Percentiles rank a stretch among this genome's conserved stretches.
These are phyloP conservation scores for Esteya vermicola DNA, from an alignment of 2,329 filamentous ascomycete species.

Conservation along the genomic window DNA sequence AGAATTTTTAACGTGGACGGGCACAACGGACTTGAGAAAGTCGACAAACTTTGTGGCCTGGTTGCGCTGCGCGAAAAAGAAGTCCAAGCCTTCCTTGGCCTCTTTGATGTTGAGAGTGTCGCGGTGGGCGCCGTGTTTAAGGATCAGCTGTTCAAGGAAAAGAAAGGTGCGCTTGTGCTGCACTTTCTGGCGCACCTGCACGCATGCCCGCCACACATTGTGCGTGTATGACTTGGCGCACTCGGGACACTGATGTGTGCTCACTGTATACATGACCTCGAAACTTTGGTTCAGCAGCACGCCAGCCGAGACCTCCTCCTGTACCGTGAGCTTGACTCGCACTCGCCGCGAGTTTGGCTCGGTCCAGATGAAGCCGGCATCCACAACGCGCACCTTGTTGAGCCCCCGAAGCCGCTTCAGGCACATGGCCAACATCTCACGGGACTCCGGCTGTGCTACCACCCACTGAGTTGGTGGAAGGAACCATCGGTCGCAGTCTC, in stretches of 20 bases:
- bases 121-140: constrained; percentile 76
- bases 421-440: constrained; percentile 85
- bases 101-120: constrained; percentile 99
- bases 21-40: constrained; percentile 63
- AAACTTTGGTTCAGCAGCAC: constrained; percentile 79
- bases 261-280: constrained; percentile 84
- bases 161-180: constrained; percentile 63
- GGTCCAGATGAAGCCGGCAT: constrained; percentile 95
- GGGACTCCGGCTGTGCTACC: constrained; percentile 69
- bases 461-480: constrained; percentile 80
- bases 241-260: constrained; percentile 86
- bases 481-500: constrained; percentile 89
- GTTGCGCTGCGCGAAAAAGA: constrained; percentile 82
- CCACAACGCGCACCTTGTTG: constrained; percentile 83
- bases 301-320: constrained; percentile 50
- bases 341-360: constrained; percentile 89
- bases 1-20: constrained; percentile 43
- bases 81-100: constrained; percentile 88
- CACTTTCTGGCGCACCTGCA: constrained; percentile 95
- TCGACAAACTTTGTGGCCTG: constrained; percentile 71
- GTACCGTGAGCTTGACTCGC: constrained; percentile 91
- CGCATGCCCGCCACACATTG: constrained; percentile 70
- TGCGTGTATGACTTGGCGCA: constrained; percentile 85
- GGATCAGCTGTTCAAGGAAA: constrained; percentile 78
- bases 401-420: constrained; percentile 76